phyloP scores from a whole-genome alignment of 2,329 filamentous ascomycete genomes.

The Neofusicoccum ribis region DNA sequence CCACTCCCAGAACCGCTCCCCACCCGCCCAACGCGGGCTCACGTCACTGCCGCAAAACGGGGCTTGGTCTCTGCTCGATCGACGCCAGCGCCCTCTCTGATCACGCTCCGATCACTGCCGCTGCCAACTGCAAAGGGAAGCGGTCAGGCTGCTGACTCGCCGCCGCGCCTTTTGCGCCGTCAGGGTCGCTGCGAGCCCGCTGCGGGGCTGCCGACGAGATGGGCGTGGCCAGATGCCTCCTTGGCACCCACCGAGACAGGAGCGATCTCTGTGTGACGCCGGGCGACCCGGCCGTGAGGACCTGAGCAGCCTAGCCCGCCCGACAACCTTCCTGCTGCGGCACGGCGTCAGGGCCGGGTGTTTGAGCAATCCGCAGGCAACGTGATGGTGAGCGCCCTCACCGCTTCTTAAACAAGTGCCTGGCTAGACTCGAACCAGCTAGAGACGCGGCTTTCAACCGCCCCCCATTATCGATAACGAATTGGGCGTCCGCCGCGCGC shows the following conservation, averaged over 20 bases:
- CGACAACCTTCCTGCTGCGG: conserved; percentile 7
- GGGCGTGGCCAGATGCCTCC: neutral
- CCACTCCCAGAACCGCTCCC: conserved; percentile 14
- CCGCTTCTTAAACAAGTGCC: conserved; percentile 18
- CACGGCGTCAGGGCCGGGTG: neutral
- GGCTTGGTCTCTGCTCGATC: conserved; percentile 15
- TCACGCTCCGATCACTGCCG: conserved; percentile 14
- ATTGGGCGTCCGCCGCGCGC: neutral
- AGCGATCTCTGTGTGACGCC: conserved; percentile 12
- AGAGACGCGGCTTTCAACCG: neutral
- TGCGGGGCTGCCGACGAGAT: conserved; percentile 13
- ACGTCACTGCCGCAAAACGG: conserved; percentile 10
- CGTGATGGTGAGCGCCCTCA: conserved; percentile 4
- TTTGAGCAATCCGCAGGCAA: conserved; percentile 5
- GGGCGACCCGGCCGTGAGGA: neutral
- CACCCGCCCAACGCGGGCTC: conserved; percentile 16
- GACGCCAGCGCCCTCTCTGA: conserved; percentile 14
- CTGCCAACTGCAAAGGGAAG: conserved; percentile 2
- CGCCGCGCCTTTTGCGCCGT: neutral
- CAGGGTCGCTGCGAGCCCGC: neutral
- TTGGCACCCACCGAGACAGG: conserved; percentile 8
- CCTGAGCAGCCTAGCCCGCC: neutral
- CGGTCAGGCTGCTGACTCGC: conserved; percentile 15
- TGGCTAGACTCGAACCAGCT: conserved; percentile 18
- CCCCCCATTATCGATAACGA: too few species aligned